Evolutionary conservation across 441 rosid species (phyloP), one percentile per base, ranked within the genome.

Genomic region (Croton laevigatus): DNA sequence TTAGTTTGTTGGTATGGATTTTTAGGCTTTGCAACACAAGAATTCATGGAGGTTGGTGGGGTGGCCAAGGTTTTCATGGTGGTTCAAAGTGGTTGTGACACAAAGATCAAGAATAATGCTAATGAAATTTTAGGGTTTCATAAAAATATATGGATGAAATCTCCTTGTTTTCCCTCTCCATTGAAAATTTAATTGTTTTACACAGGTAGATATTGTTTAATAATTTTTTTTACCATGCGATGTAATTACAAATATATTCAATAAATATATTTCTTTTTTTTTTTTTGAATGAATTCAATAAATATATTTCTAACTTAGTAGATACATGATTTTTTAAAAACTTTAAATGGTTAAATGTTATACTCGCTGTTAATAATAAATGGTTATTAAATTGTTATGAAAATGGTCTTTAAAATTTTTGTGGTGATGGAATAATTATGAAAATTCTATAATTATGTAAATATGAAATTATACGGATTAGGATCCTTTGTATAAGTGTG

Each of bases 11-110:
- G 17, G n/a, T 48, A 45, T 51, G 53, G 40, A 45, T 76, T 37
- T 42, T 76, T 6, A 76, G 72, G 68, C 67, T 54, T 40, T 76
- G 79, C 40, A 62, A 58, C 70, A 16, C 38, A 32, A 12, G 76
- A 76, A 37, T 76, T 76, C 34, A 57, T 76, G 46, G 79, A 76
- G 62, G 70, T 76, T 62, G 79, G 79, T 37, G 76, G 70, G 17
- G 61, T 71, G 40, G 44, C 61, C 42, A 76, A 63, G 76, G 57
- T 76, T 37, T 72, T 71, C 38, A n/a, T 63, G 73, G 20, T 72
- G 53, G 36, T 71, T 16, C 69, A 72, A 59, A 62, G 70, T 57
- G 76, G 32, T 20, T 68, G 76, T 23, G 67, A 55, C 58, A 66
- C 46, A 17, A 45, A 32, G 59, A 76, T 51, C 8, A 57, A 17